Evolutionary conservation across 2,329 filamentous ascomycete genomes (phyloP).

Genomic region (Colletotrichum graminicola): DNA sequence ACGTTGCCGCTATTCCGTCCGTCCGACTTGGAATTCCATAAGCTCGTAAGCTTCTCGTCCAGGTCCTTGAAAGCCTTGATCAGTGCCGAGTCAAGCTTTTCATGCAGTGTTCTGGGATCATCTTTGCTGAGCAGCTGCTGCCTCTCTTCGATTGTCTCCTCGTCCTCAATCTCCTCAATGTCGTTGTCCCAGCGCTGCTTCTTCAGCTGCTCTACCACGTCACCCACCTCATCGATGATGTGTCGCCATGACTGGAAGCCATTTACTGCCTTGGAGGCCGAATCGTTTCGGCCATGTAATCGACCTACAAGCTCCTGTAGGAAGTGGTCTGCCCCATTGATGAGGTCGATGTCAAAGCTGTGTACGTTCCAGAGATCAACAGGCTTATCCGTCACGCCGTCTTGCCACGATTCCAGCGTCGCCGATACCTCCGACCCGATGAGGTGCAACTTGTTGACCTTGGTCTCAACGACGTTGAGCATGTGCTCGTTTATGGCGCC

Average conservation of each 20-base stretch:
- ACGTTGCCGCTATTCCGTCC: slow-evolving; percentile 63
- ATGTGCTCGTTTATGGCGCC: slow-evolving; percentile 77
- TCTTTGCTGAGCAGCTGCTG: slow-evolving; percentile 78
- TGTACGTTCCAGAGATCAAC: slow-evolving; percentile 76
- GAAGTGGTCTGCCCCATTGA: slow-evolving; percentile 74
- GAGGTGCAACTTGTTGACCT: slow-evolving; percentile 73
- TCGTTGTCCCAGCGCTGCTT: slow-evolving; percentile 82
- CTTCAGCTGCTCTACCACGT: slow-evolving; percentile 73
- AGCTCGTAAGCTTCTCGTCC: slow-evolving; percentile 63
- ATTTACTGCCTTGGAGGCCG: slow-evolving; percentile 71
- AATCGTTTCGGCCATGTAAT: slow-evolving; percentile 78
- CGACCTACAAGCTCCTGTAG: slow-evolving; percentile 77
- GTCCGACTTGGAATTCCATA: slow-evolving; percentile 63
- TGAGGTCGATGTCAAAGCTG: slow-evolving; percentile 74
- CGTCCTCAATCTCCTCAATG: slow-evolving; percentile 79
- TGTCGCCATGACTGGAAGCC: slow-evolving; percentile 80
- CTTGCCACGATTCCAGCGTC: slow-evolving; percentile 71
- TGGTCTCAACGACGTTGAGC: slow-evolving; percentile 70
- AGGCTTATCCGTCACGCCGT: slow-evolving; percentile 62
- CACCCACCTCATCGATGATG: slow-evolving; percentile 76
- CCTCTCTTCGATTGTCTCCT: slow-evolving; percentile 75
- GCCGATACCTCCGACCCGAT: slow-evolving; percentile 75
- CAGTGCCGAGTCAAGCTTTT: slow-evolving; percentile 69
- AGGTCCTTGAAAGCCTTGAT: slow-evolving; percentile 69
- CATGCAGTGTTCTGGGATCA: slow-evolving; percentile 74